phyloP scores from a whole-genome alignment of 164 flowering plant species.

The Dillenia turbinata region DNA sequence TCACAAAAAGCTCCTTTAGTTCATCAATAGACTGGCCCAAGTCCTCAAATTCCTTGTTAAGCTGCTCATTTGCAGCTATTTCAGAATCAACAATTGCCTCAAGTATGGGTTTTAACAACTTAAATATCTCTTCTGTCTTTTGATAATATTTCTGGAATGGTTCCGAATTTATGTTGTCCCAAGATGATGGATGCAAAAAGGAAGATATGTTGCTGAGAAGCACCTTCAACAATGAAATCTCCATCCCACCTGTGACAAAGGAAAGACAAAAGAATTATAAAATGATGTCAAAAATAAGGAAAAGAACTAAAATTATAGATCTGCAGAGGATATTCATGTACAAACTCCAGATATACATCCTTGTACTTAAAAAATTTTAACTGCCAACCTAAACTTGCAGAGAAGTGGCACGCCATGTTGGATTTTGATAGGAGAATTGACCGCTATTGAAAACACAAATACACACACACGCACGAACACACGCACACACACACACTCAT shows the following conservation, averaged over 20 bases:
- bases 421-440: too few species aligned
- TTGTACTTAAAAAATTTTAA: too few species aligned
- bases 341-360: too few species aligned
- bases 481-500: too few species aligned
- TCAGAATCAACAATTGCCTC: constrained; percentile 52
- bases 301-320: too few species aligned
- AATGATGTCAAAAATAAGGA: too few species aligned
- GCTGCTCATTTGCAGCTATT: constrained; percentile 42
- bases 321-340: too few species aligned
- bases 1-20: constrained; percentile 50
- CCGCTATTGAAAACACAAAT: too few species aligned
- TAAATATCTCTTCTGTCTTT: constrained; percentile 61
- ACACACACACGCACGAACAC: too few species aligned
- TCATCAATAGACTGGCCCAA: constrained; percentile 53
- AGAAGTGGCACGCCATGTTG: too few species aligned
- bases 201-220: constrained; percentile 55
- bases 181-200: constrained; percentile 42
- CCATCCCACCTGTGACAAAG: constrained; percentile 59
- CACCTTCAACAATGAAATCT: constrained; percentile 61
- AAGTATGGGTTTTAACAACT: constrained; percentile 62
- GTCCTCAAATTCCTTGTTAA: constrained; percentile 46
- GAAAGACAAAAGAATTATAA: not conserved
- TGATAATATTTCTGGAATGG: constrained; percentile 52
- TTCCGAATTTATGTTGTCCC: constrained; percentile 39
- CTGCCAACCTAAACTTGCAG: too few species aligned